Evolutionary conservation across 2,329 filamentous ascomycete genomes (phyloP).

Genomic region (Calycina herbarum): DNA sequence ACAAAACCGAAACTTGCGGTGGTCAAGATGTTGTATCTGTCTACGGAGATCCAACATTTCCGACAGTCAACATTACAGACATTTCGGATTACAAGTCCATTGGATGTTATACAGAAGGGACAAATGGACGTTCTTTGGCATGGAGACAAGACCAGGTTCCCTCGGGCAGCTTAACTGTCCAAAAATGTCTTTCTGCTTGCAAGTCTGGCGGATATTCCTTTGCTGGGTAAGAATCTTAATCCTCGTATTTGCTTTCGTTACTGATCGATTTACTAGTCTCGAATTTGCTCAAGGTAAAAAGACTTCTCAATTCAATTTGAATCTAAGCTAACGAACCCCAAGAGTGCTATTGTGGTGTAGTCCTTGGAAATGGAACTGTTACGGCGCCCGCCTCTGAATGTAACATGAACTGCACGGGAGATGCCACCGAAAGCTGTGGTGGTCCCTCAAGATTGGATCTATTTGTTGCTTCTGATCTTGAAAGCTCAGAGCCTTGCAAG

Average conservation of each 20-base stretch:
- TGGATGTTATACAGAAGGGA: constrained; percentile 45
- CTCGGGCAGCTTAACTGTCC: constrained; percentile 36
- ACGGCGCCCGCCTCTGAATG: constrained; percentile 31
- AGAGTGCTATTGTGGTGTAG: constrained; percentile 45
- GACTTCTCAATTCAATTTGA: neutral
- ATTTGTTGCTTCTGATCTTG: constrained; percentile 49
- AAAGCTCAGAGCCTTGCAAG: constrained; percentile 51
- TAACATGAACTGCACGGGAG: constrained; percentile 39
- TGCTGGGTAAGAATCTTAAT: constrained; percentile 40
- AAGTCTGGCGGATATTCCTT: constrained; percentile 40
- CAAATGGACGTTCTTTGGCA: constrained; percentile 31
- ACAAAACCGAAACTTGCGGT: constrained; percentile 32
- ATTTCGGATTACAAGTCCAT: constrained; percentile 35
- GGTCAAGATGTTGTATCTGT: constrained; percentile 32
- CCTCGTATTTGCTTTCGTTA: neutral
- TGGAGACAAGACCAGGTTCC: constrained; percentile 39
- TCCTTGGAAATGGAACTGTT: constrained; percentile 36
- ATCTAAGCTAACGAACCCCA: constrained; percentile 27
- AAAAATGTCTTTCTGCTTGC: constrained; percentile 41
- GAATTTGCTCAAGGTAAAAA: constrained; percentile 2
- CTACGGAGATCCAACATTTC: constrained; percentile 40
- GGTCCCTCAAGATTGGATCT: constrained; percentile 38
- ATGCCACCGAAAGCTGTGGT: constrained; percentile 39
- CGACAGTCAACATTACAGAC: constrained; percentile 29
- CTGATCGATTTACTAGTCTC: neutral